phyloP scores from a whole-genome alignment of 352 stramenopile genomes.

The Pythium grandisporangium region DNA sequence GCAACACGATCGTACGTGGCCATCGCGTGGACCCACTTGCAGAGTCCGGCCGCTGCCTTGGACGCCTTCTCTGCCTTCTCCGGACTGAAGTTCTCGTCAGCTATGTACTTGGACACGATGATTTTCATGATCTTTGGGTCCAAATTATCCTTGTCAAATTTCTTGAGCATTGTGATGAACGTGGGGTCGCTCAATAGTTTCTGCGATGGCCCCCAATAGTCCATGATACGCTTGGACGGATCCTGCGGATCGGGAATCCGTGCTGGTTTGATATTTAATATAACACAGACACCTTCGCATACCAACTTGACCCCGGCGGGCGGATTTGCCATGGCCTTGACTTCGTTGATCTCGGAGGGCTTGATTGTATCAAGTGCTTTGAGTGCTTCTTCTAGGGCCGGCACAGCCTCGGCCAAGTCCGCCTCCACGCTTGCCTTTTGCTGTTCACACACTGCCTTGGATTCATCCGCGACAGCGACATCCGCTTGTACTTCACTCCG shows the following conservation, averaged over 20 bases:
- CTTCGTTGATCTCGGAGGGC: constrained; percentile 88
- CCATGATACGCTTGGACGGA: constrained; percentile 90
- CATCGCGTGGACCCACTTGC: constrained; percentile 93
- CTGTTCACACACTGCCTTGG: constrained; percentile 87
- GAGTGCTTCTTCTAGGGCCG: constrained; percentile 88
- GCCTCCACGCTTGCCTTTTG: constrained; percentile 81
- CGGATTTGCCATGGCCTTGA: constrained; percentile 91
- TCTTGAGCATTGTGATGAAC: constrained; percentile 90
- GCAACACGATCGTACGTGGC: constrained; percentile 90
- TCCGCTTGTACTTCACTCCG: constrained; percentile 71
- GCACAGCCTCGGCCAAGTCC: constrained; percentile 91
- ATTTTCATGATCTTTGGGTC: constrained; percentile 86
- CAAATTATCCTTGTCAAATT: constrained; percentile 87
- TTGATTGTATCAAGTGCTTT: constrained; percentile 92
- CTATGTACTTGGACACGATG: constrained; percentile 85
- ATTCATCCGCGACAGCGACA: constrained; percentile 63
- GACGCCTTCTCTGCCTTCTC: constrained; percentile 91
- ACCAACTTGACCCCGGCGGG: constrained; percentile 90
- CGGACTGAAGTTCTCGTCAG: constrained; percentile 87
- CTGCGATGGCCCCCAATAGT: constrained; percentile 92
- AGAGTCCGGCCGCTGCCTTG: constrained; percentile 88
- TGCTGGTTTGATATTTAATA: constrained; percentile 90
- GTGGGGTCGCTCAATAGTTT: constrained; percentile 89
- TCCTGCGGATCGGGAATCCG: constrained; percentile 89
- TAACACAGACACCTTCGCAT: constrained; percentile 92